Evolutionary conservation across 2,329 filamentous ascomycete genomes (phyloP).

Genomic region (Pleoardoris graminearum): DNA sequence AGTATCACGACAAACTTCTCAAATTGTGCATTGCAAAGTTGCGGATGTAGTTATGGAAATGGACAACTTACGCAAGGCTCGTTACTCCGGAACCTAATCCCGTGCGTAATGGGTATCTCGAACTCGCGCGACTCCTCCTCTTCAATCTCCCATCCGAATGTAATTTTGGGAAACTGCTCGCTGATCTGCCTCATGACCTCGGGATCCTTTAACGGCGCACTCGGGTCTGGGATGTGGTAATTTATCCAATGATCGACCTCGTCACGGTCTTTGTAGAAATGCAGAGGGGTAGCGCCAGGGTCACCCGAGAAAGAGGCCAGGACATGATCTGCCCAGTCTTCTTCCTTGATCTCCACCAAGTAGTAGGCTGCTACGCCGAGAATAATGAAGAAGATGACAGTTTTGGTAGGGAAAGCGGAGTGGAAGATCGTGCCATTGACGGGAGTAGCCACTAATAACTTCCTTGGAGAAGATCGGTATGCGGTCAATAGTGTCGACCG

Average conservation of each 20-base stretch:
- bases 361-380: conserved; percentile 30
- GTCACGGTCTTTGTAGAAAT: conserved; percentile 33
- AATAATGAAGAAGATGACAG: conserved; percentile 27
- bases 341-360: conserved; percentile 23
- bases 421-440: conserved; percentile 17
- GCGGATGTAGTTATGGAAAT: not conserved
- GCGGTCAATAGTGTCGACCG: not conserved
- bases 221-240: conserved; percentile 28
- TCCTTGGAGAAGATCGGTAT: not conserved
- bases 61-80: conserved; percentile 27
- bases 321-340: conserved; percentile 28
- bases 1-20: too few species aligned
- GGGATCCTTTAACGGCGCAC: conserved; percentile 24
- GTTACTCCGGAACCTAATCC: conserved; percentile 35
- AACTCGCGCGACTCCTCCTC: conserved; percentile 27
- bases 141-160: conserved; percentile 33
- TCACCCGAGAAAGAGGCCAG: conserved; percentile 23
- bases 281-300: conserved; percentile 23
- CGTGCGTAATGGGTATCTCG: conserved; percentile 39
- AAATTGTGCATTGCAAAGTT: not conserved
- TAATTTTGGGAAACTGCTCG: conserved; percentile 31
- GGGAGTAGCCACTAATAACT: not conserved
- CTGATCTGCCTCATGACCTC: conserved; percentile 24
- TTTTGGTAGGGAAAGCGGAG: conserved; percentile 41
- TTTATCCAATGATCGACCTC: conserved; percentile 33